Base-by-base conservation (phyloP, 2,329 filamentous ascomycete genomes). In the Phoma sp. region DNA sequence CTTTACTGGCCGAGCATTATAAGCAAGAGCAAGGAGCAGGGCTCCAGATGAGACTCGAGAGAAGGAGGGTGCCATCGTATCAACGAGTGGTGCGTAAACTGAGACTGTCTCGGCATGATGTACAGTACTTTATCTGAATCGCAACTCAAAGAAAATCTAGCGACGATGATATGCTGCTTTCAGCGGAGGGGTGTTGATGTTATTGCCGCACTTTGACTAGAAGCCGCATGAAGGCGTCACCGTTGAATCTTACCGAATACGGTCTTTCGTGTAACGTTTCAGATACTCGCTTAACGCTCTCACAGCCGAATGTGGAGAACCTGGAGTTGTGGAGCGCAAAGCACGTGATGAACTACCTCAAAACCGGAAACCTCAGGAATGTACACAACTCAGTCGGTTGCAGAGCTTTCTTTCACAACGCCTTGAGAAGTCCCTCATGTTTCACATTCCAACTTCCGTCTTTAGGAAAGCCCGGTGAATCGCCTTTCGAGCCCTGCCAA, bases 401-500 rank as follows among this genome's bases (percentile, higher is more conserved):
- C 53, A 47, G 53, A 18, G n/a, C 11, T 12, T n/a, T 11, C 14
- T 25, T 37, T 56, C 45, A 62, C 26, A 61, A 43, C 9, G 65
- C 58, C 46, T 61, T 65, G 30, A 51, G 36, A 36, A 69, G 45
- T 3, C 62, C 65, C 39, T 69, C 66, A 45, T 65, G 55, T 47
- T 61, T 59, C 6, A 69, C 62, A 25, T 40, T 42, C 65, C 59
- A 66, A 38, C 53, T 57, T 11, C 59, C 63, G 48, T 64, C 63
- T 18, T 59, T 56, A 7, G 62, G 61, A 51, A 64, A 67, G 4
- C 66, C 65, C 1, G 66, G 66, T 11, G 57, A 47, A 32, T 66
- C 47, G 28, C 70, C 78, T 21, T 75, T 69, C 30, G 65, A 69
- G 2, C 76, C 80, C 53, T 83, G 78, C 82, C 83, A 85, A 6